phyloP scores from a whole-genome alignment of 371 early-diverging fungal genomes.

The Lichtheimia hyalospora region DNA sequence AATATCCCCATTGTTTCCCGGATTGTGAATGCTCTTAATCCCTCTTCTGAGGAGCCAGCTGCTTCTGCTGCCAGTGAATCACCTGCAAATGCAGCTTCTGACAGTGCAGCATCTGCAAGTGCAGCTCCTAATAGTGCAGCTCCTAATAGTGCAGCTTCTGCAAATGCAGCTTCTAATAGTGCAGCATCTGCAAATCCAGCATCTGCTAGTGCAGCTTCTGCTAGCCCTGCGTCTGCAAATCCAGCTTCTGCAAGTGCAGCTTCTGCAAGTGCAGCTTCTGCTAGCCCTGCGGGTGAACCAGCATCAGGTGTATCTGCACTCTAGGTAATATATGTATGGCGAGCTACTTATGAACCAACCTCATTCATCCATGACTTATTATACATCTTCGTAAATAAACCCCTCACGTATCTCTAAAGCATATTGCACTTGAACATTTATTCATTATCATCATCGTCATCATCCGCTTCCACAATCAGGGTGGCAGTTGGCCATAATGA shows the following conservation, averaged over 20 bases:
- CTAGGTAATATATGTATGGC: too few relatives aligned
- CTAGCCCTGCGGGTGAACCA: neutral
- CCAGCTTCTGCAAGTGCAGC: neutral
- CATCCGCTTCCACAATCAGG: conserved; percentile 65
- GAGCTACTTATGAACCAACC: too few relatives aligned
- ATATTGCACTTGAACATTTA: neutral
- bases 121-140: too few relatives aligned
- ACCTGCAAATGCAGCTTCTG: too few relatives aligned
- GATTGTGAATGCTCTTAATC: neutral
- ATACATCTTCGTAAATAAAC: neutral
- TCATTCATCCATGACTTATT: neutral
- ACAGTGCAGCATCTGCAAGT: neutral
- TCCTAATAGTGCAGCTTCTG: neutral
- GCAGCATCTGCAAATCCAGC: too few relatives aligned
- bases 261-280: neutral
- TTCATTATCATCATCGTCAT: conserved; percentile 25
- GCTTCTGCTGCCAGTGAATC: too few relatives aligned
- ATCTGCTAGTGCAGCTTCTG: too few relatives aligned
- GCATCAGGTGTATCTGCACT: neutral
- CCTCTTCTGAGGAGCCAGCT: too few relatives aligned
- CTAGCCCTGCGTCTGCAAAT: neutral
- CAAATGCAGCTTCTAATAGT: neutral
- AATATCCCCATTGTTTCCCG: neutral
- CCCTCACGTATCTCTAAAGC: neutral
- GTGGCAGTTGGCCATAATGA: conserved; percentile 78